Percentiles rank a stretch among this genome's conserved stretches.
phyloP scores from a whole-genome alignment of 2,329 filamentous ascomycete genomes.

The Geosmithia flava region DNA sequence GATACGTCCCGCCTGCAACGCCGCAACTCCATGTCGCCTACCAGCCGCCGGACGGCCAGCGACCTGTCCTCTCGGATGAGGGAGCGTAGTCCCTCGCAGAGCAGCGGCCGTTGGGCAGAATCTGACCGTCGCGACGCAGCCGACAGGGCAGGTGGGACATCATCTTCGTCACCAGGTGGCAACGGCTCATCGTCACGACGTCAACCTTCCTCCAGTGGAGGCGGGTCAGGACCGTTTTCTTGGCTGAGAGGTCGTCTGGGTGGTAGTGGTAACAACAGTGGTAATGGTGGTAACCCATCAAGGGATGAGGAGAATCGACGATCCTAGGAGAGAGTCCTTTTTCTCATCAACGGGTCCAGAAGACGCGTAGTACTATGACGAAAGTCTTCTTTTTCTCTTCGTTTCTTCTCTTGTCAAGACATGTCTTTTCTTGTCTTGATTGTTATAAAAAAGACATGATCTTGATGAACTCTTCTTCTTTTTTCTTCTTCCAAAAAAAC shows the following conservation, averaged over 20 bases:
- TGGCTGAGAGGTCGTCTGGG: constrained; percentile 31
- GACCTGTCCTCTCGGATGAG: constrained; percentile 19
- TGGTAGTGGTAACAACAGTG: constrained; percentile 7
- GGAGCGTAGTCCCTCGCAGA: constrained; percentile 25
- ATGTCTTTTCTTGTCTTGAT: no score
- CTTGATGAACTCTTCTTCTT: no score
- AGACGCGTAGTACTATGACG: no score
- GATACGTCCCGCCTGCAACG: constrained; percentile 21
- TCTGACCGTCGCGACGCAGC: constrained; percentile 5
- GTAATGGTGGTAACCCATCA: constrained; percentile 4
- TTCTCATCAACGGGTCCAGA: background rate
- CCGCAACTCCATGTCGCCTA: constrained; percentile 25
- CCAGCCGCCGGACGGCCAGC: constrained; percentile 16
- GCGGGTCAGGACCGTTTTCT: constrained; percentile 19
- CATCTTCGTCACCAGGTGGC: background rate
- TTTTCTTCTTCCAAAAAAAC: no score
- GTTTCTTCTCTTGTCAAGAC: no score
- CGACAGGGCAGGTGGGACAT: background rate
- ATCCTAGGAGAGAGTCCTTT: constrained; percentile 8
- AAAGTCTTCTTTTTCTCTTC: no score
- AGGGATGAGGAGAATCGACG: constrained; percentile 15
- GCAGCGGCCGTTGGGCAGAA: constrained; percentile 8
- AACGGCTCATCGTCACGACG: constrained; percentile 10
- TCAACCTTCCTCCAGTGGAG: constrained; percentile 8
- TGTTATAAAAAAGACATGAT: no score